Percentiles rank a stretch among this genome's conserved stretches.
phyloP scores from a whole-genome alignment of 495 filamentous ascomycete species.

The Cercophora scortea region DNA sequence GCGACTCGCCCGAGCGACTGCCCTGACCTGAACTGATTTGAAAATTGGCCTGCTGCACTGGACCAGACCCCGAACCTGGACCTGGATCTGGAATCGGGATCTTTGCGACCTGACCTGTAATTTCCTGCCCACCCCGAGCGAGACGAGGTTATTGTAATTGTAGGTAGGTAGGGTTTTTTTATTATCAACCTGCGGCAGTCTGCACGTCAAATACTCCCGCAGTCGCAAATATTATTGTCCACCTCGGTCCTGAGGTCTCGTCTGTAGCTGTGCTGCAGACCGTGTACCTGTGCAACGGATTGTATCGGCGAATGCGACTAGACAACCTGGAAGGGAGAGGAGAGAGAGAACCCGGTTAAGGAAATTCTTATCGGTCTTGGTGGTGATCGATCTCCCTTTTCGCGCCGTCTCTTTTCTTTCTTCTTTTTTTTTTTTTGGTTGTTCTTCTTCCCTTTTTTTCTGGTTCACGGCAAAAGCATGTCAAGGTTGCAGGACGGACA shows the following conservation, averaged over 20 bases:
- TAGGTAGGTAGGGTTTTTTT: background rate
- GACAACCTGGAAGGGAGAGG: background rate
- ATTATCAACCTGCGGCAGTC: background rate
- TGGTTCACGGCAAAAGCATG: background rate
- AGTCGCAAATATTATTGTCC: constrained; percentile 7
- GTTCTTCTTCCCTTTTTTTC: background rate
- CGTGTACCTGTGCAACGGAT: background rate
- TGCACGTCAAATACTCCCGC: constrained; percentile 12
- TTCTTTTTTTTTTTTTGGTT: no score
- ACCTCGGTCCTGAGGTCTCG: background rate
- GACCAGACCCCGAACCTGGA: no score
- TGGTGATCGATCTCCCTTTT: no score
- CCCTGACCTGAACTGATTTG: no score
- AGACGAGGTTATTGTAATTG: background rate
- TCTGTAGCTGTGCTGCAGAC: background rate
- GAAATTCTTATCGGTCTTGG: no score
- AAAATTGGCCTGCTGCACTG: no score
- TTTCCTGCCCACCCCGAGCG: no score
- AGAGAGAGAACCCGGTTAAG: background rate
- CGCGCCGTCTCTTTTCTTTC: no score
- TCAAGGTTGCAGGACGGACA: background rate
- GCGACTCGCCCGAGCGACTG: no score
- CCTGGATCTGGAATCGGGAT: no score
- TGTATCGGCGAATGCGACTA: background rate
- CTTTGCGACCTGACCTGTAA: no score